Conservation (phyloP, 2,329 filamentous ascomycete genomes). For the Aspergillus pseudoglaucus region DNA sequence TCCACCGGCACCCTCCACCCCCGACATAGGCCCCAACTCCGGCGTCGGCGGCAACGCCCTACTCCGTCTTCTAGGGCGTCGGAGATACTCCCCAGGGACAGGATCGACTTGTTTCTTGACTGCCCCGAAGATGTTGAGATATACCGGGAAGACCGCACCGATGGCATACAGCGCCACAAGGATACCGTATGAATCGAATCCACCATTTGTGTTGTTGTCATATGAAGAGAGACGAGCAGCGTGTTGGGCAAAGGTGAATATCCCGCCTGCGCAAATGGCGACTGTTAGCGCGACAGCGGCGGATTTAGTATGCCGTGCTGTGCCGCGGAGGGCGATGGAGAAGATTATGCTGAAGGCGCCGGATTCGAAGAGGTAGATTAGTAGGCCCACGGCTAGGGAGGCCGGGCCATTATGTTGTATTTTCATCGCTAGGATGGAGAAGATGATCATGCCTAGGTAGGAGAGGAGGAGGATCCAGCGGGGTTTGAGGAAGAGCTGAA, state of each 20-base stretch:
- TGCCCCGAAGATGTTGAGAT: slow-evolving; percentile 44
- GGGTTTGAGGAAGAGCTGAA: slow-evolving; percentile 51
- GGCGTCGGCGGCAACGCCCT: not conserved
- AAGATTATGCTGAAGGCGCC: slow-evolving; percentile 56
- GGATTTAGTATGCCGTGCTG: slow-evolving; percentile 53
- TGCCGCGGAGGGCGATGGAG: slow-evolving; percentile 51
- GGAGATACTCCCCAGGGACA: slow-evolving; percentile 32
- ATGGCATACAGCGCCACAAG: slow-evolving; percentile 47
- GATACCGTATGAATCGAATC: slow-evolving; percentile 48
- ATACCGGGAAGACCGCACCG: slow-evolving; percentile 49
- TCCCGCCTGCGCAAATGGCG: slow-evolving; percentile 48
- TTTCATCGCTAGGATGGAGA: slow-evolving; percentile 45
- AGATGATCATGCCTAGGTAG: slow-evolving; percentile 48
- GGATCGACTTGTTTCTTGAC: slow-evolving; percentile 49
- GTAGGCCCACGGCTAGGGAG: slow-evolving; percentile 43
- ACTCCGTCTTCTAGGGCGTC: slow-evolving; percentile 10
- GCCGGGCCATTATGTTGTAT: slow-evolving; percentile 35
- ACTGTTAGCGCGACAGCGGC: slow-evolving; percentile 49
- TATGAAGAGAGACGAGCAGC: slow-evolving; percentile 23
- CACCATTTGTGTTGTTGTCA: slow-evolving; percentile 26
- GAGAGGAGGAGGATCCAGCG: slow-evolving; percentile 51
- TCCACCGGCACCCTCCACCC: no score
- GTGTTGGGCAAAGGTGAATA: slow-evolving; percentile 51
- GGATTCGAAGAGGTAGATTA: slow-evolving; percentile 55
- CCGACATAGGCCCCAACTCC: no score